phyloP scores from a whole-genome alignment of 441 rosid species.

The Omphalea diandra region DNA sequence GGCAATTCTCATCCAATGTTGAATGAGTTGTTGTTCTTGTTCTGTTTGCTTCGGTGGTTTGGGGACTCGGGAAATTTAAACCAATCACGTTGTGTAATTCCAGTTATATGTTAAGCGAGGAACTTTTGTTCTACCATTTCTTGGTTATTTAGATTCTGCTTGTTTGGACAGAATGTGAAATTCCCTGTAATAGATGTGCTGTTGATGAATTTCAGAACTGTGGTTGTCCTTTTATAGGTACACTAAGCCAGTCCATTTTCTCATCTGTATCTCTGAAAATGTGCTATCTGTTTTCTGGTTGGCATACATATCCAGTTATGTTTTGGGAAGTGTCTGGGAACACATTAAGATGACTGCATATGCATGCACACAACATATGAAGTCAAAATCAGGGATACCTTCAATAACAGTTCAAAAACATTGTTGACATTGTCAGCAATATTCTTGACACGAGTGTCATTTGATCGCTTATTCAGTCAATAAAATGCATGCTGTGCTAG shows the following conservation, averaged over 20 bases:
- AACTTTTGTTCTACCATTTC: background rate
- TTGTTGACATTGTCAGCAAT: background rate
- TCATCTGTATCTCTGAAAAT: background rate
- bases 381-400: background rate
- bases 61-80: background rate
- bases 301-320: too few relatives aligned
- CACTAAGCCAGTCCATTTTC: too few relatives aligned
- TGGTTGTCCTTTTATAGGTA: background rate
- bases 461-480: conserved; percentile 3
- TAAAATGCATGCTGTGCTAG: background rate
- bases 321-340: background rate
- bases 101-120: background rate
- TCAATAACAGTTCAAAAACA: background rate
- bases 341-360: too few relatives aligned
- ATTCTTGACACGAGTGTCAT: background rate
- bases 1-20: background rate
- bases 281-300: background rate
- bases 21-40: background rate
- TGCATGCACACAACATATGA: background rate
- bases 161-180: background rate
- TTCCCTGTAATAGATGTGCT: too few relatives aligned
- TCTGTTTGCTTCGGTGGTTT: background rate
- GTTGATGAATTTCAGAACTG: background rate
- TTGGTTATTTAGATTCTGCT: background rate
- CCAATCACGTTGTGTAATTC: conserved; percentile 1